Evolutionary conservation across 305 asterid genomes (phyloP), one percentile per base, ranked within the genome.

Genomic region (Solanum hybrid): DNA sequence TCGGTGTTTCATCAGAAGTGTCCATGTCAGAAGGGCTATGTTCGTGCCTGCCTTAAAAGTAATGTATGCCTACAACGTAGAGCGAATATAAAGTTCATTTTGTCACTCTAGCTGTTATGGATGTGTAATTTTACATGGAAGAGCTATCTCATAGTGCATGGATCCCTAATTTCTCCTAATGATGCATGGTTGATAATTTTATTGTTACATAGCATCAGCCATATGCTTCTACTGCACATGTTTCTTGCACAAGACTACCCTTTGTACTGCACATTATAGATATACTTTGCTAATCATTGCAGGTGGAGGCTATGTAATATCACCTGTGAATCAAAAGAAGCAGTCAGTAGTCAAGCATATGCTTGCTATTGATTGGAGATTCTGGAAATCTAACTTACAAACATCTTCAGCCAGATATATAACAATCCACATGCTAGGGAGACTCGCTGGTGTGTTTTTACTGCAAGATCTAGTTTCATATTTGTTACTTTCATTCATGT

Each of bases 31-130:
- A 92, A 90, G 92, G 96, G 95, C 91, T 96, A 94, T 87, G 94
- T 96, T 77, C 99, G 99, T 89, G 99, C 99, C 95, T 96, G 99
- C 96, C 99, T 97, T 92, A 95, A 97, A 97, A 97, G 99, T 97
- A 97, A 97, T 93, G 98, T 96, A 95, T 91, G 99, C 94, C 89
- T 91, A 92, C 71, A 88, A 88, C n/a, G 86, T 92, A 79, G 88
- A 89, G 35, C 31, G 22, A 84, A 15, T 84, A 51, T 84, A 45
- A 84, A 84, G 75, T 84, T 84, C 40, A 84, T 29, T 38, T 9
- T 29, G 27, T 31, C 75, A 29, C 72, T 37, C 64, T 38, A 56
- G 27, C 76, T 56, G 32, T 36, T 85, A 26, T 85, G 87, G 76
- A 31, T 56, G 29, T 51, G 42, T 32, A 32, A 85, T 31, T 84